A percentile compares a stretch with the other conserved stretches of the same genome.
Evolutionary conservation across 768 basidiomycete genomes (phyloP).

Genomic region (Macrolepiota fuliginosa): DNA sequence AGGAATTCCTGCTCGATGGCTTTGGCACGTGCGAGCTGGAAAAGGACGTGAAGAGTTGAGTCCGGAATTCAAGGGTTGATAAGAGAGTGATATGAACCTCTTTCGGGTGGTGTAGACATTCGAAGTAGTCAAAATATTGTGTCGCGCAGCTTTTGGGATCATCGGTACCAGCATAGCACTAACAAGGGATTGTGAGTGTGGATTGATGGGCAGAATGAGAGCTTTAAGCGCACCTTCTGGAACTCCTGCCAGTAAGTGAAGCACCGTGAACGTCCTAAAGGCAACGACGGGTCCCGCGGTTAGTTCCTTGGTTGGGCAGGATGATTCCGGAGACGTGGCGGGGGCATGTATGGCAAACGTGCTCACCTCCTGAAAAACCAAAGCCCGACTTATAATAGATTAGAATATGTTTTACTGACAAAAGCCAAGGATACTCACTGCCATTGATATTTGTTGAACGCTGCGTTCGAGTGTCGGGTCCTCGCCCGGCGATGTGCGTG

Average conservation of each 20-base stretch:
- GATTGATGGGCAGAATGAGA: constrained; percentile 2
- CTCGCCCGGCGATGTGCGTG: constrained; percentile 2
- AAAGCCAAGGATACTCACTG: constrained; percentile 13
- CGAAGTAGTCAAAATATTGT: constrained; percentile 83
- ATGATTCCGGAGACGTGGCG: neutral
- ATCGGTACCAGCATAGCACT: constrained; percentile 88
- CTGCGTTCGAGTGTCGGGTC: constrained; percentile 12
- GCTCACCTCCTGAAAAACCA: constrained; percentile 42
- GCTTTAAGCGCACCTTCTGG: constrained; percentile 48
- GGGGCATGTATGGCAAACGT: neutral
- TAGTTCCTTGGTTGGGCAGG: constrained; percentile 3
- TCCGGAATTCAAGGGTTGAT: neutral
- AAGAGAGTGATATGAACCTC: constrained; percentile 55
- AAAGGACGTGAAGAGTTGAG: neutral
- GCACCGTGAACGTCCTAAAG: constrained; percentile 76
- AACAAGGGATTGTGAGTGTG: neutral
- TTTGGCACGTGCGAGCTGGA: constrained; percentile 53
- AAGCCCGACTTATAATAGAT: constrained; percentile 40
- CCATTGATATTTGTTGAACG: constrained; percentile 17
- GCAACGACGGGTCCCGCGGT: neutral
- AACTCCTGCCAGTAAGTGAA: constrained; percentile 94
- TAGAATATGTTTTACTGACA: neutral
- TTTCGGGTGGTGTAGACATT: constrained; percentile 86
- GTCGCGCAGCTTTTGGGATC: constrained; percentile 67
- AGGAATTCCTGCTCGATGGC: constrained; percentile 70